These are phyloP conservation scores for Helotiales sp. DNA, from an alignment of 2,329 filamentous ascomycete species.

Conservation along the genomic window DNA sequence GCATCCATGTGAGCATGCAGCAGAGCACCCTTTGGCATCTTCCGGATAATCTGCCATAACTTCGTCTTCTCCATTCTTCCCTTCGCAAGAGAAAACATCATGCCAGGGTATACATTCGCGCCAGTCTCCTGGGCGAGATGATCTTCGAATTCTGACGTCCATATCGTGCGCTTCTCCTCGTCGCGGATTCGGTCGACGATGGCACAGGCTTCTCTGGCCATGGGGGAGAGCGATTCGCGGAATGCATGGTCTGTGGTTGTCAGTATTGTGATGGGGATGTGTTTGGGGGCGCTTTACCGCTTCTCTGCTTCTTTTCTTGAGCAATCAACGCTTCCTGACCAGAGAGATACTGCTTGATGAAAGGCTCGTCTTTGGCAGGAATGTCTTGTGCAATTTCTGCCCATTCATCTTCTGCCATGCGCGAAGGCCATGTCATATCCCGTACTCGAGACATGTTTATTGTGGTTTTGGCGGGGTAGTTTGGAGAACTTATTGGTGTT, in stretches of 20 bases:
- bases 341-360: conserved; percentile 80
- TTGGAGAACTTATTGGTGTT: neutral
- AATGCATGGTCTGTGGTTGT: conserved; percentile 66
- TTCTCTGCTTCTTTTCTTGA: conserved; percentile 81
- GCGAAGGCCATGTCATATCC: conserved; percentile 40
- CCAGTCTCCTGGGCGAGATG: conserved; percentile 65
- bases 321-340: conserved; percentile 77
- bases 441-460: conserved; percentile 35
- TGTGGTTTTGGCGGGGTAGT: neutral
- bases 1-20: conserved; percentile 90
- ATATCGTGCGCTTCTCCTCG: conserved; percentile 76
- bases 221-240: conserved; percentile 75
- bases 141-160: conserved; percentile 77
- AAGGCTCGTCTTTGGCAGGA: conserved; percentile 67
- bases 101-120: conserved; percentile 78
- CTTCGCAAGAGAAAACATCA: conserved; percentile 91
- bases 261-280: conserved; percentile 40
- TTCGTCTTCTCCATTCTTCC: conserved; percentile 83
- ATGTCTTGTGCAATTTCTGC: conserved; percentile 60
- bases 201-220: conserved; percentile 75
- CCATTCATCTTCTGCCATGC: conserved; percentile 59
- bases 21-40: conserved; percentile 87
- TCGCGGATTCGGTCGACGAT: conserved; percentile 82
- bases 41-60: conserved; percentile 82
- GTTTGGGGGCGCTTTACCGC: conserved; percentile 57